Percentiles rank a stretch among this genome's conserved stretches.
Conservation (phyloP, 2,329 filamentous ascomycete species). For the Graphium sp. region DNA sequence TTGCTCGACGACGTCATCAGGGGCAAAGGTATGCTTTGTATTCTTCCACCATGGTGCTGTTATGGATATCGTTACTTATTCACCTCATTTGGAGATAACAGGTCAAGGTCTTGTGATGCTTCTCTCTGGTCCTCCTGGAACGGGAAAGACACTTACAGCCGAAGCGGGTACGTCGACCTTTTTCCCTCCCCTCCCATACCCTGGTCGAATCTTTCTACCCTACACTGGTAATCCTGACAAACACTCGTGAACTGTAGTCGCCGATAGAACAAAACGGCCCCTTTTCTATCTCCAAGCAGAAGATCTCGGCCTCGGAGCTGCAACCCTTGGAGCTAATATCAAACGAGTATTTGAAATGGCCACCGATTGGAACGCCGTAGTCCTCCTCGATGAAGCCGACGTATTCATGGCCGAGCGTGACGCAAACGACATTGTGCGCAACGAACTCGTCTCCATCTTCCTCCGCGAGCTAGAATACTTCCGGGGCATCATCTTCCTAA, state of each 20-base stretch:
- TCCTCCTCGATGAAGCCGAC: slow-evolving; percentile 35
- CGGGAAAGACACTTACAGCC: slow-evolving; percentile 77
- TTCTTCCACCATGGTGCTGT: background rate
- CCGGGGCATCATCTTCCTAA: slow-evolving; percentile 25
- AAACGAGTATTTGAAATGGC: slow-evolving; percentile 28
- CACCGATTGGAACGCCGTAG: slow-evolving; percentile 29
- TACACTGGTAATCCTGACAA: background rate
- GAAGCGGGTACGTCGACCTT: slow-evolving; percentile 27
- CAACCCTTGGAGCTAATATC: slow-evolving; percentile 26
- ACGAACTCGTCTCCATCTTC: slow-evolving; percentile 30
- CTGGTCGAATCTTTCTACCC: too few species aligned
- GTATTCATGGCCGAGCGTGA: slow-evolving; percentile 31
- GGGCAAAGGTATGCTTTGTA: slow-evolving; percentile 14
- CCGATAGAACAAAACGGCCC: slow-evolving; percentile 22
- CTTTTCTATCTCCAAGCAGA: slow-evolving; percentile 27
- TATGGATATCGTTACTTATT: too few species aligned
- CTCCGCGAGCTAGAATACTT: slow-evolving; percentile 27
- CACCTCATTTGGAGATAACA: too few species aligned
- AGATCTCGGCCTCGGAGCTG: slow-evolving; percentile 26
- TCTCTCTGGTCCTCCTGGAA: slow-evolving; percentile 55
- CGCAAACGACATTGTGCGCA: slow-evolving; percentile 25
- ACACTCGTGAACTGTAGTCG: slow-evolving; percentile 11
- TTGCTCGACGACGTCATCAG: slow-evolving; percentile 21
- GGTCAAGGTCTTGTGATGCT: slow-evolving; percentile 25
- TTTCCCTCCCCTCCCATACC: background rate